These are phyloP conservation scores for Aspergillus novoparasiticus DNA, from an alignment of 2,329 filamentous ascomycete genomes.

Conservation along the genomic window DNA sequence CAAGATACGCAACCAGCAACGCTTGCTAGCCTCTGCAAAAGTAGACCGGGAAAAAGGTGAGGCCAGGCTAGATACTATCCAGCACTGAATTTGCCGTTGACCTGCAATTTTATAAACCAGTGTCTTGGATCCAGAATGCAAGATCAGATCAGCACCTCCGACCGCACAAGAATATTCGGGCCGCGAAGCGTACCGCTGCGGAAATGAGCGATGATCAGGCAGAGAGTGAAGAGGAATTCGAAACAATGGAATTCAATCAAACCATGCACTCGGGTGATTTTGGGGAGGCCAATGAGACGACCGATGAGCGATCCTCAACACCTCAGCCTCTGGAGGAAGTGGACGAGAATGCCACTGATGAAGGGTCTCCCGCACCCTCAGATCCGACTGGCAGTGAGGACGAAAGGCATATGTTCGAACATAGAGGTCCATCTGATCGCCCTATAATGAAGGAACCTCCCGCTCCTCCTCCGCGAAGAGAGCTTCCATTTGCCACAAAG, in stretches of 20 bases:
- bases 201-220: slow-evolving; percentile 24
- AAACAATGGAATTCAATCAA: slow-evolving; percentile 40
- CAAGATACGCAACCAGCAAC: slow-evolving; percentile 65
- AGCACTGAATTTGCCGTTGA: background rate
- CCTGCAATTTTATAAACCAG: slow-evolving; percentile 16
- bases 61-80: background rate
- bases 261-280: slow-evolving; percentile 7
- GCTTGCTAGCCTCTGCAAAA: slow-evolving; percentile 55
- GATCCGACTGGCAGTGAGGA: background rate
- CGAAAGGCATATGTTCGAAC: slow-evolving; percentile 1
- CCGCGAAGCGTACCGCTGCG: slow-evolving; percentile 33
- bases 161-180: slow-evolving; percentile 19
- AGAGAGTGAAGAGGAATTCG: slow-evolving; percentile 39
- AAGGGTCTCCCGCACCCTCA: slow-evolving; percentile 19
- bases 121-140: slow-evolving; percentile 29
- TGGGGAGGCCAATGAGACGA: slow-evolving; percentile 24
- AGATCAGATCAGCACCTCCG: slow-evolving; percentile 13
- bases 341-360: slow-evolving; percentile 33
- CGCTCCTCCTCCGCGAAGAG: slow-evolving; percentile 43
- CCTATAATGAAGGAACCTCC: slow-evolving; percentile 17
- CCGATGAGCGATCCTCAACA: slow-evolving; percentile 30
- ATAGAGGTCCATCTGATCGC: slow-evolving; percentile 4
- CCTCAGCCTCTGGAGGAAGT: slow-evolving; percentile 39
- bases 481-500: slow-evolving; percentile 43
- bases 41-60: slow-evolving; percentile 43